Base-by-base conservation (phyloP, 2,329 filamentous ascomycete genomes). In the Tolypocladium pustulatum region DNA sequence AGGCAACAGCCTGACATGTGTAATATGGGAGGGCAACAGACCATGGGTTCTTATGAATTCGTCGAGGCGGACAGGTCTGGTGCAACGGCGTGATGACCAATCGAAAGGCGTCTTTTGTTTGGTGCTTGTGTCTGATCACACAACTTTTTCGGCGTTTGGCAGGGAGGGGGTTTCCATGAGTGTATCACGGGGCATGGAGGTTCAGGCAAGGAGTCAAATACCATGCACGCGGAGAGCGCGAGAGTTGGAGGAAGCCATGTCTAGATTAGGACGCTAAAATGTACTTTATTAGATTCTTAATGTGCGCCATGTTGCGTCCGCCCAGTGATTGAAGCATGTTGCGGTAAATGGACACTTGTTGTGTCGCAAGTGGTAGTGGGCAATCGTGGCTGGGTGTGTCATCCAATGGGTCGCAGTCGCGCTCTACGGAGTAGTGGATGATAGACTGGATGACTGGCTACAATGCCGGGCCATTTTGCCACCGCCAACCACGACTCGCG, bases 261-360 rank as follows among this genome's bases (percentile, higher is more conserved):
- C 64, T 72, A 71, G 69, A 72, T 63, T 60, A 65, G 61, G 55
- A 61, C 56, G 64, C 49, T 62, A 66, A 69, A 69, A 64, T 75
- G 72, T 75, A 74, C 69, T 74, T 65, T 75, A 75, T 73, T 75
- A 75, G 72, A 75, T 65, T n/a, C 67, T 66, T 68, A 69, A 36
- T 7, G 30, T 15, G 12, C 34, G 46, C 20, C 17, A 30, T 10
- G 10, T 22, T 15, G 20, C 22, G 20, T 12, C 20, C 12, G 49
- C 46, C 3, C 27, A 32, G 27, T n/a, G 30, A n/a, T 34, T 34
- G 46, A 51, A 8, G 25, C 9, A 25, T 15, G 25, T 17, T 46
- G 46, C 4, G 27, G n/a, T 22, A 46, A 9, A 6, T 22, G 41
- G 6, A 41, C 38, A 20, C 38, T n/a, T n/a, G 38, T 13, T 41